These are phyloP conservation scores for Agrocybe pediades DNA, from an alignment of 768 basidiomycete genomes.

Conservation along the genomic window DNA sequence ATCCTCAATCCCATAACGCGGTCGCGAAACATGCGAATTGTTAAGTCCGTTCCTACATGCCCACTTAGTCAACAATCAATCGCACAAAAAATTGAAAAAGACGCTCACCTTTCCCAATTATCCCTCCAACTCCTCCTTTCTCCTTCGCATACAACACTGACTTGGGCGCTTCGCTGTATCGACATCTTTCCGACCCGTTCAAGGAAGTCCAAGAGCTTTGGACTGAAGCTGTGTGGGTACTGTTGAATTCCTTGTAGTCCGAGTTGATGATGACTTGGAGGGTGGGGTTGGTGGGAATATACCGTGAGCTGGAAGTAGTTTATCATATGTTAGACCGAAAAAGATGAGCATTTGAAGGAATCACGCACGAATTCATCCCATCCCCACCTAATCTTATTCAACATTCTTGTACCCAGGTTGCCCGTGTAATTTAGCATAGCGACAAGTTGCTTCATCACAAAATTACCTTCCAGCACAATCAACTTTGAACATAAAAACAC, in stretches of 20 bases:
- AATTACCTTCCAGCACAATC: too few species aligned
- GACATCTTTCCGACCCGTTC: too few species aligned
- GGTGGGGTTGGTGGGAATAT: not conserved
- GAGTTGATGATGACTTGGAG: not conserved
- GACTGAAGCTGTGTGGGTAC: constrained; percentile 35
- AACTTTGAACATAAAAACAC: too few species aligned
- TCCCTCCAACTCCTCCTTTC: constrained; percentile 30
- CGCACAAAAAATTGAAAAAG: too few species aligned
- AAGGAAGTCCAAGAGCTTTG: constrained; percentile 35
- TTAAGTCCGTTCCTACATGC: constrained; percentile 34
- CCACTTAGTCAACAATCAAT: too few species aligned
- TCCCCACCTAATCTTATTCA: constrained; percentile 39
- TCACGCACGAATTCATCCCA: constrained; percentile 35
- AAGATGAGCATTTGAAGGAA: not conserved
- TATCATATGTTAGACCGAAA: not conserved
- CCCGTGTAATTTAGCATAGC: constrained; percentile 40
- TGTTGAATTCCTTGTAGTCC: not conserved
- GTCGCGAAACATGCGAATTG: constrained; percentile 31
- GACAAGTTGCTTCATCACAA: constrained; percentile 27
- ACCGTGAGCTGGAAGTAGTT: not conserved
- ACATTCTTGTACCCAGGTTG: constrained; percentile 30
- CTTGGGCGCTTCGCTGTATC: constrained; percentile 27
- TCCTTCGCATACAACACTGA: constrained; percentile 27
- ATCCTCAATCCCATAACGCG: constrained; percentile 28
- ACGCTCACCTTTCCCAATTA: constrained; percentile 6